Conservation (phyloP, 2,329 filamentous ascomycete species). For the Monosporascus ibericus region DNA sequence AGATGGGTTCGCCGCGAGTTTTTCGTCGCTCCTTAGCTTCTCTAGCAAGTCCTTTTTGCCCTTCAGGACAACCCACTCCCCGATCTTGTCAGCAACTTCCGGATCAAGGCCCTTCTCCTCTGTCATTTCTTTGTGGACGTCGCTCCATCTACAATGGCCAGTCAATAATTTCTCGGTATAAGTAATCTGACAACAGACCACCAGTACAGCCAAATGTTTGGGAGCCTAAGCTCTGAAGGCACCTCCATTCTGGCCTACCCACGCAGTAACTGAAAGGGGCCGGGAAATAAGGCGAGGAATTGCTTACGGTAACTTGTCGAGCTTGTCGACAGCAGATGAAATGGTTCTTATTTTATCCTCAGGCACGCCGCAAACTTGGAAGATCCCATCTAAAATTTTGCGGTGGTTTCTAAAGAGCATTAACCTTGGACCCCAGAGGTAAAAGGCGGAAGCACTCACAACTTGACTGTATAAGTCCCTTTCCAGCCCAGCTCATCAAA, state of each 20-base stretch:
- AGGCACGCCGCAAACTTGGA: constrained; percentile 72
- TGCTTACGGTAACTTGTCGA: constrained; percentile 62
- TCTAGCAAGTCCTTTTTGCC: constrained; percentile 60
- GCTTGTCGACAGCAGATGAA: constrained; percentile 71
- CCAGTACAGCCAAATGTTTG: too few species aligned
- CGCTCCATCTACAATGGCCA: constrained; percentile 44
- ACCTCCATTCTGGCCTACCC: too few species aligned
- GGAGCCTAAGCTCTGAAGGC: too few species aligned
- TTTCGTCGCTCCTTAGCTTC: constrained; percentile 51
- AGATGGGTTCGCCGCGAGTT: constrained; percentile 54
- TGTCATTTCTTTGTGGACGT: constrained; percentile 71
- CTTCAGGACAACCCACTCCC: constrained; percentile 63
- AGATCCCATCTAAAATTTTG: constrained; percentile 72
- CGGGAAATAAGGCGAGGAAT: neutral
- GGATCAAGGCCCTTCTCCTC: constrained; percentile 66
- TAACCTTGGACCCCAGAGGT: neutral
- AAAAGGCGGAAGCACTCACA: constrained; percentile 23
- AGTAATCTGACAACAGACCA: neutral
- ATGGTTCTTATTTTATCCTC: constrained; percentile 67
- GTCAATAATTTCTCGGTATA: neutral
- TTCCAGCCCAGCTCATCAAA: constrained; percentile 66
- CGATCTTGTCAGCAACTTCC: constrained; percentile 65
- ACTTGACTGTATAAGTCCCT: constrained; percentile 66
- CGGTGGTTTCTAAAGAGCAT: constrained; percentile 55
- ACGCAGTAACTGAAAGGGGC: too few species aligned